Conservation (phyloP, 768 basidiomycete genomes). For the Lactifluus piperatus region DNA sequence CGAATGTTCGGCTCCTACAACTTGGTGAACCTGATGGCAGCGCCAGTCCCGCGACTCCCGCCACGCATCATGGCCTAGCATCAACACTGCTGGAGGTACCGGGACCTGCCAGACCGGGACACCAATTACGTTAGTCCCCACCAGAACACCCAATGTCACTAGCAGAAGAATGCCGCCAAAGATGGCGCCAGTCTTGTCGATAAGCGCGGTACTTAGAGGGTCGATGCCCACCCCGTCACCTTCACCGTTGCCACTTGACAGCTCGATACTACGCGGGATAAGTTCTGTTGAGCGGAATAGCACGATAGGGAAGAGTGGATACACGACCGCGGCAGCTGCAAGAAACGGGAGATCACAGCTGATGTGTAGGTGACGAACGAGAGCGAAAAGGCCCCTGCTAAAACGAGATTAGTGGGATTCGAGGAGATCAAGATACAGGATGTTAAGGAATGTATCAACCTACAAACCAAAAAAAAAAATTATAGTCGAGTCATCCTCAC, state of each 20-base stretch:
- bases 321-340: conserved; percentile 49
- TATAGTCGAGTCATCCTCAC: no score
- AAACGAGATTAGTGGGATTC: conserved; percentile 86
- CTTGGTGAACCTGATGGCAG: neutral
- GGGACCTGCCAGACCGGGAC: conserved; percentile 81
- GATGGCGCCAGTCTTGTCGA: conserved; percentile 65
- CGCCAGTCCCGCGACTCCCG: conserved; percentile 36
- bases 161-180: conserved; percentile 64
- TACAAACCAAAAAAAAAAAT: no score
- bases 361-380: no score
- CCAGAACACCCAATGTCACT: conserved; percentile 59
- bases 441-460: conserved; percentile 24
- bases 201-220: conserved; percentile 51
- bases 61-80: conserved; percentile 57
- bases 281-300: conserved; percentile 52
- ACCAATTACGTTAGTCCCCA: conserved; percentile 67
- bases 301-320: conserved; percentile 42
- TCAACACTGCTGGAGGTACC: conserved; percentile 68
- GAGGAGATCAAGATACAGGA: conserved; percentile 51
- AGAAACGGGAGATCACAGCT: conserved; percentile 80
- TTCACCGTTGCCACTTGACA: conserved; percentile 28
- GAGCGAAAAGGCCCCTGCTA: conserved; percentile 77
- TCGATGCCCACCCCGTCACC: conserved; percentile 25
- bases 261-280: conserved; percentile 40
- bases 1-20: neutral